Percentiles rank a stretch among this genome's conserved stretches.
Evolutionary conservation across 2,329 filamentous ascomycete species (phyloP).

Genomic region (Sarocladium brachiariae): DNA sequence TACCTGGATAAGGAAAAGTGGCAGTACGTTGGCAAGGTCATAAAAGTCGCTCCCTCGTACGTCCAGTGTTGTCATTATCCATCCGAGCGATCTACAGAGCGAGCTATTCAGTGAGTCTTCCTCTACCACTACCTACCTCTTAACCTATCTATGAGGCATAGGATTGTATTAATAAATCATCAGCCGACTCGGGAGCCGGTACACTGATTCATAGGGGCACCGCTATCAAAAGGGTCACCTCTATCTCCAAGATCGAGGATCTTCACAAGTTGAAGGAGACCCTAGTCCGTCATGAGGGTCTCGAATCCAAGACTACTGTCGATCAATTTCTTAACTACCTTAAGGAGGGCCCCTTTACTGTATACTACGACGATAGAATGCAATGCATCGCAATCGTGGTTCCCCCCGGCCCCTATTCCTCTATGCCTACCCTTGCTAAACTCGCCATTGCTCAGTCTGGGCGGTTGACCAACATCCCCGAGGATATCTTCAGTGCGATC

Average conservation of each 20-base stretch:
- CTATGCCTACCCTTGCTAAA: too few species aligned
- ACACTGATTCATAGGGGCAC: slow-evolving; percentile 89
- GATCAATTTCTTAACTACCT: slow-evolving; percentile 81
- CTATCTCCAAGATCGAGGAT: slow-evolving; percentile 68
- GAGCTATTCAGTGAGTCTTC: slow-evolving; percentile 65
- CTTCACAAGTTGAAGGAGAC: slow-evolving; percentile 72
- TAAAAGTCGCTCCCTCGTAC: slow-evolving; percentile 83
- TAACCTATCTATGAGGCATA: too few species aligned
- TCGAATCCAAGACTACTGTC: slow-evolving; percentile 76
- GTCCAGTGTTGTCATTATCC: slow-evolving; percentile 94
- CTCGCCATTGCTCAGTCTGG: too few species aligned
- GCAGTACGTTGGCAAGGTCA: slow-evolving; percentile 93
- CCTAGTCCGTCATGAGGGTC: slow-evolving; percentile 69
- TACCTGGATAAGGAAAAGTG: slow-evolving; percentile 97
- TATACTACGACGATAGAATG: slow-evolving; percentile 91
- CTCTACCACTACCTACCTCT: too few species aligned
- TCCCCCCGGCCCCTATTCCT: too few species aligned
- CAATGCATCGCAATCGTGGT: slow-evolving; percentile 87
- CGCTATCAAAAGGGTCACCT: slow-evolving; percentile 70
- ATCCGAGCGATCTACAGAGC: slow-evolving; percentile 90
- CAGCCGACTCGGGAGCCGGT: slow-evolving; percentile 81
- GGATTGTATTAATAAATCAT: too few species aligned
- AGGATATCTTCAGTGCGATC: too few species aligned
- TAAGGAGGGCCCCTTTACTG: slow-evolving; percentile 72
- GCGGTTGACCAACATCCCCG: too few species aligned